Base-by-base conservation (phyloP, 192 early-diverging fungal genomes). In the Entomortierella beljakovae region DNA sequence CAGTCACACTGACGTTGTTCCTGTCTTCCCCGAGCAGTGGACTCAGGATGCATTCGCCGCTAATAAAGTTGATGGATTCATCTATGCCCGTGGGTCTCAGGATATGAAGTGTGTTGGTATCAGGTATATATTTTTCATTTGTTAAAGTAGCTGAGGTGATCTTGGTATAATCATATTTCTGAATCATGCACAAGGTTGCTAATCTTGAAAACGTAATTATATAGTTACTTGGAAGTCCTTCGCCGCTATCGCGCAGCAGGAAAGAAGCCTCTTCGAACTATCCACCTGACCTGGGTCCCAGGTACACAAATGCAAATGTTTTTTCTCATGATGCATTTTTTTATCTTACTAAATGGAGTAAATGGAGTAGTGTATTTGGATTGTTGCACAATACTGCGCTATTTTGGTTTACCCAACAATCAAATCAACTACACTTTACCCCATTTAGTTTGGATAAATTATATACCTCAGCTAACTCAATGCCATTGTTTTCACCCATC, bases 101-200 rank as follows among this genome's bases (percentile, higher is more conserved):
- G 95, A 97, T 71, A 97, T 97, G 95, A 97, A 97, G 81, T 94
- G 94, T 75, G 93, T 94, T 51, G 93, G 93, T 13, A 74, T 69
- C n/a, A 84, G 82, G 82, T 84, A 71, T 15, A 64, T 35, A 22
- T 7, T 16, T 33, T 29, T 15, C 26, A 62, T 25, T 3, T 1
- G 25, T 53, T 7, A 52, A 52, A 23, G 51, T 22, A 22, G 23
- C 51, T 52, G 55, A 10, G 29, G 1, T 18, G 11, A 51, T n/a
- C n/a, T n/a, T n/a, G n/a, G n/a, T n/a, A n/a, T n/a, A n/a, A n/a
- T n/a, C n/a, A n/a, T n/a, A n/a, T n/a, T n/a, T n/a, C n/a, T n/a
- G n/a, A n/a, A n/a, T n/a, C n/a, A n/a, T 52, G 33, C 25, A 34
- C 31, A 25, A 15, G 2, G 13, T 26, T 29, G 28, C 22, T 53